phyloP scores from a whole-genome alignment of 2,329 filamentous ascomycete species.

The Phialocephala subalpina region DNA sequence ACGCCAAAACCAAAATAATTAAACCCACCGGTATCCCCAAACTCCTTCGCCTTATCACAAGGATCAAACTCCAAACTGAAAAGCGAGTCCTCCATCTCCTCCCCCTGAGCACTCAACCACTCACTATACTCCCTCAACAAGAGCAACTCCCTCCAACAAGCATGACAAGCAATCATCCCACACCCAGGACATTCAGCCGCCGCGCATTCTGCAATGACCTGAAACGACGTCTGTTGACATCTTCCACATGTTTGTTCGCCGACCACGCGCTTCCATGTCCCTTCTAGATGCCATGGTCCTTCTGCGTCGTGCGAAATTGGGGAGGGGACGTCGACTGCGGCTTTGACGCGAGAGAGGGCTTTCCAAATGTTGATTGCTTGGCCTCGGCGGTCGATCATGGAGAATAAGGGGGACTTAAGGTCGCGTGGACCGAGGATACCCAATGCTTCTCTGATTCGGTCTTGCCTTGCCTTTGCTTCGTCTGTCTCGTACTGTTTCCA shows the following conservation, averaged over 20 bases:
- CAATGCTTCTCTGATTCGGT: slow-evolving; percentile 28
- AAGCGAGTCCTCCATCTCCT: slow-evolving; percentile 21
- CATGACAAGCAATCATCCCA: slow-evolving; percentile 32
- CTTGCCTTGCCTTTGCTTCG: slow-evolving; percentile 23
- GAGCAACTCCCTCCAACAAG: slow-evolving; percentile 32
- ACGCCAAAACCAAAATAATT: slow-evolving; percentile 10
- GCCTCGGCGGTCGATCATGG: slow-evolving; percentile 31
- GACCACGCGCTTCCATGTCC: slow-evolving; percentile 32
- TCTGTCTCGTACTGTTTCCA: slow-evolving; percentile 28
- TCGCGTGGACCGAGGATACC: slow-evolving; percentile 35
- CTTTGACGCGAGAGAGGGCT: slow-evolving; percentile 27
- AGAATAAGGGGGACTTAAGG: slow-evolving; percentile 30
- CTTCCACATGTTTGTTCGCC: slow-evolving; percentile 36
- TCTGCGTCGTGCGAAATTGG: slow-evolving; percentile 14
- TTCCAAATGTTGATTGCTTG: slow-evolving; percentile 37
- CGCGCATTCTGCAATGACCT: slow-evolving; percentile 34
- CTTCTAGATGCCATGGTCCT: slow-evolving; percentile 35
- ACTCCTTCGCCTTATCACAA: slow-evolving; percentile 5
- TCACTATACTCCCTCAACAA: slow-evolving; percentile 33
- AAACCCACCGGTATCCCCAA: slow-evolving; percentile 6
- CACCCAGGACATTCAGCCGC: slow-evolving; percentile 36
- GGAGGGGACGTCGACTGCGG: slow-evolving; percentile 15
- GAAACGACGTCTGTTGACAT: slow-evolving; percentile 34
- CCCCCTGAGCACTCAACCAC: slow-evolving; percentile 25
- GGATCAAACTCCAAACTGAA: slow-evolving; percentile 28